Percentiles rank a stretch among this genome's conserved stretches.
These are phyloP conservation scores for Gleditsia sinensis DNA, from an alignment of 306 rosid species.

Conservation along the genomic window DNA sequence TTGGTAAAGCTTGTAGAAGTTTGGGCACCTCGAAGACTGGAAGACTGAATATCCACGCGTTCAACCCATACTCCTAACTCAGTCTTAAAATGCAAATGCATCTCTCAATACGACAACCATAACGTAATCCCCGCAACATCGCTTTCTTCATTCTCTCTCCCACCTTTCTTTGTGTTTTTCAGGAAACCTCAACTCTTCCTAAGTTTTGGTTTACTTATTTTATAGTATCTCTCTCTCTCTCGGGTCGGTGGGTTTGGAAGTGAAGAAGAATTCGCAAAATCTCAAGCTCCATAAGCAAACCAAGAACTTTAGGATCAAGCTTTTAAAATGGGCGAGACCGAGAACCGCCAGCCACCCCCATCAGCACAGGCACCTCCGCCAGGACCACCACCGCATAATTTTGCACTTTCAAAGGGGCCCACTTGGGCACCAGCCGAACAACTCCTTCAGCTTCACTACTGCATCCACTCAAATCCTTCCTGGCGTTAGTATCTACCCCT, in stretches of 20 bases:
- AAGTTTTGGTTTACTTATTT: neutral
- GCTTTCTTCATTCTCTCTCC: neutral
- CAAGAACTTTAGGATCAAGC: neutral
- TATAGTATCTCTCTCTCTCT: neutral
- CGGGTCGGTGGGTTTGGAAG: slow-evolving; percentile 17
- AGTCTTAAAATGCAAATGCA: neutral
- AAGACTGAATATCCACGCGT: slow-evolving; percentile 26
- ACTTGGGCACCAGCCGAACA: slow-evolving; percentile 64
- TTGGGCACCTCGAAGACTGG: neutral
- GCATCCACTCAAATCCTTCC: slow-evolving; percentile 83
- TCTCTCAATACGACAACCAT: slow-evolving; percentile 22
- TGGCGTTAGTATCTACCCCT: slow-evolving; percentile 65
- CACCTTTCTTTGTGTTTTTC: neutral
- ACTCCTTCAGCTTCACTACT: slow-evolving; percentile 60
- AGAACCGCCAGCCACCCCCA: slow-evolving; percentile 38
- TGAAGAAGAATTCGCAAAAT: neutral
- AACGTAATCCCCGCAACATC: slow-evolving; percentile 7
- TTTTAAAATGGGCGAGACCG: slow-evolving; percentile 56
- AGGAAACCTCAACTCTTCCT: neutral
- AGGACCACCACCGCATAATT: slow-evolving; percentile 30
- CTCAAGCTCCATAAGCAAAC: neutral
- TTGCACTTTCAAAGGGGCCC: slow-evolving; percentile 54
- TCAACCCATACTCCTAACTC: neutral
- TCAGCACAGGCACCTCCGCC: slow-evolving; percentile 27
- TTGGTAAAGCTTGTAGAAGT: neutral